phyloP scores from a whole-genome alignment of 768 basidiomycete genomes.

The Nevesoporus exiguus region DNA sequence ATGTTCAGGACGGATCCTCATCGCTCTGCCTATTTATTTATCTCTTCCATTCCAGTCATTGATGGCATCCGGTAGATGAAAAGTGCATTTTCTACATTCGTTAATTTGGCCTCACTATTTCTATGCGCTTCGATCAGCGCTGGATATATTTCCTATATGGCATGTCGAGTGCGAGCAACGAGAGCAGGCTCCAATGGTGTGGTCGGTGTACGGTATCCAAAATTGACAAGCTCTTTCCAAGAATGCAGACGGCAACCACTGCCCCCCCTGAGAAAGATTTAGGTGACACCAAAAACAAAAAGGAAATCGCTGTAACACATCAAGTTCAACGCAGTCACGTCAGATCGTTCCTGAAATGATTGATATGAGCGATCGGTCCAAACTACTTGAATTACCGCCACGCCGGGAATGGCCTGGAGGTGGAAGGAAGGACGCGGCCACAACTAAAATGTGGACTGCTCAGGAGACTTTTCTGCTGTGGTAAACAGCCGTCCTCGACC shows the following conservation, averaged over 20 bases:
- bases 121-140: neutral
- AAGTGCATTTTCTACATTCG: neutral
- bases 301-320: too few species aligned
- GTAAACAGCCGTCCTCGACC: constrained; percentile 4
- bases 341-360: neutral
- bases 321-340: neutral
- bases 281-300: neutral
- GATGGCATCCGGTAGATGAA: neutral
- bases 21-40: too few species aligned
- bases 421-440: constrained; percentile 9
- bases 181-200: neutral
- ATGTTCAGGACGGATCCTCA: too few species aligned
- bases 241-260: neutral
- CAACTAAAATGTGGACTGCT: neutral
- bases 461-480: constrained; percentile 4
- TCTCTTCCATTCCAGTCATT: neutral
- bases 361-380: neutral
- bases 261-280: neutral
- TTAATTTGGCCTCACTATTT: neutral
- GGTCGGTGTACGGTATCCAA: too few species aligned
- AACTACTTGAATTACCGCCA: neutral
- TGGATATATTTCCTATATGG: neutral
- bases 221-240: neutral
- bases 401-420: neutral
- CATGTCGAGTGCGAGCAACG: neutral